Evolutionary conservation across 495 filamentous ascomycete genomes (phyloP).

Genomic region (Hyaloscypha hepaticicola): DNA sequence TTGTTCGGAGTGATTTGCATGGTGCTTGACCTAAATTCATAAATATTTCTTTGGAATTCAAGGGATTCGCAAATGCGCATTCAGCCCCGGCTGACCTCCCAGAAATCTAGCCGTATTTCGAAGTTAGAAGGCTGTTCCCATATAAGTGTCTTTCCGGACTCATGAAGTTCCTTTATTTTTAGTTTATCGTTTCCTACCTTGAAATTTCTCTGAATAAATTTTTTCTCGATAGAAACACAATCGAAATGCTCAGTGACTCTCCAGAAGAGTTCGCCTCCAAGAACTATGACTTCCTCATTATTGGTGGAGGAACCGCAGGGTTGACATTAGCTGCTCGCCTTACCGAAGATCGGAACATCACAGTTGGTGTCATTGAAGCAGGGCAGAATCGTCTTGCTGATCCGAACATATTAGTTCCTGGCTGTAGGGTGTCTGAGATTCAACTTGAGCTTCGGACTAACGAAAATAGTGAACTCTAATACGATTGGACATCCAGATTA

Average conservation of each 20-base stretch:
- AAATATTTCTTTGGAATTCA: not conserved
- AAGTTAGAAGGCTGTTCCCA: not conserved
- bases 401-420: constrained; percentile 6
- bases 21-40: not conserved
- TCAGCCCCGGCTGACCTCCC: constrained; percentile 5
- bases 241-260: constrained; percentile 13
- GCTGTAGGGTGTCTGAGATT: not conserved
- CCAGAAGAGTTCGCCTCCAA: constrained; percentile 6
- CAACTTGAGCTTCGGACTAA: not conserved
- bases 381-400: constrained; percentile 45
- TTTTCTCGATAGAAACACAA: not conserved
- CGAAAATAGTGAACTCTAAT: not conserved
- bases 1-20: not conserved
- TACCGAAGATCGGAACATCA: constrained; percentile 6
- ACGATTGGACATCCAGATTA: constrained; percentile 4
- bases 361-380: constrained; percentile 48
- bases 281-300: constrained; percentile 16
- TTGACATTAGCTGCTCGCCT: constrained; percentile 15
- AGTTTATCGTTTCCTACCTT: not conserved
- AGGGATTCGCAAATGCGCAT: not conserved
- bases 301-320: constrained; percentile 24
- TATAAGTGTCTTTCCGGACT: not conserved
- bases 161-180: not conserved
- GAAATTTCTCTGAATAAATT: not conserved
- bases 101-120: not conserved